Base-by-base conservation (phyloP, 2,329 filamentous ascomycete genomes). In the Exophiala sideris region DNA sequence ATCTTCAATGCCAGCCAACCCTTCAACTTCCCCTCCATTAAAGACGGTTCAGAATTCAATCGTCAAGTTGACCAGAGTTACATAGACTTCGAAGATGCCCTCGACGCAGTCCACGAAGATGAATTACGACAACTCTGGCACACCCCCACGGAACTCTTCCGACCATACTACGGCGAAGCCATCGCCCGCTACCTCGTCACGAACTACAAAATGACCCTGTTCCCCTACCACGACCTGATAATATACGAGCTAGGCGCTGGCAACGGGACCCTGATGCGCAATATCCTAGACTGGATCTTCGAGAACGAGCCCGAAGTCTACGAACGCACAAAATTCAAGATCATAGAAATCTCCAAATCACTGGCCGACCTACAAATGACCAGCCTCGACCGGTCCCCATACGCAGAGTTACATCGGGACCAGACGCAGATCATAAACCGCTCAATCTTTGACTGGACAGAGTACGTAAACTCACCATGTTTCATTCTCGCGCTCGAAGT, bases 231-330 rank as follows among this genome's bases (percentile, higher is more conserved):
- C 72, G 94, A 99, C 72, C 82, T 99, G 48, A 89, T 95, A 65
- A 95, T 99, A 70, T 99, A 96, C 80, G 94, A 99, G 71, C 95
- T 99, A 88, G 94, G 94, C 48, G 94, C 94, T 36, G 94, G 94
- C 65, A 92, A 96, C 66, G 94, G 94, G 59, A 99, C 95, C 0
- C 82, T 99, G 68, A 99, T 99, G 94, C 80, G 94, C 68, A 99
- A 99, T 71, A 91, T 99, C 54, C 81, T 99, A 58, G 92, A 99
- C 77, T 96, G 95, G 71, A 95, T 99, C 70, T 88, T 91, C 59
- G 86, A 89, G 61, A 80, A 86, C 41, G 89, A 97, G 65, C 90
- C 91, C 0, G 88, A 91, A 61, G 92, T 99, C 32, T 99, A 99
- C 73, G 87, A 88, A 65, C 85, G 94, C 54, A 99, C 94, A 4